phyloP scores from a whole-genome alignment of 345 rosid species.

The Diplotaxis tenuifolia region DNA sequence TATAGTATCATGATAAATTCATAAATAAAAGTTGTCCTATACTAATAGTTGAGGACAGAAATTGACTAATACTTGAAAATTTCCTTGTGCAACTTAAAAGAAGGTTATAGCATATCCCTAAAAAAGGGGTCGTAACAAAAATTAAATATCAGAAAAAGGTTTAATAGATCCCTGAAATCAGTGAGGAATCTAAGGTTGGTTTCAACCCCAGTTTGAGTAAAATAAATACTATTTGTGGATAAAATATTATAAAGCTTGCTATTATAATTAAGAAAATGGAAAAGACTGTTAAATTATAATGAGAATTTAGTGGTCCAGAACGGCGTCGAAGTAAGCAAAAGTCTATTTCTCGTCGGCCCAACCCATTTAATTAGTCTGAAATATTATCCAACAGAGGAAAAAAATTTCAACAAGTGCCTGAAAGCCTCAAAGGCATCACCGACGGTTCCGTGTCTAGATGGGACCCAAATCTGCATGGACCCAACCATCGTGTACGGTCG shows the following conservation, averaged over 20 bases:
- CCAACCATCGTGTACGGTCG: slow-evolving; percentile 26
- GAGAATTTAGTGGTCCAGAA: slow-evolving; percentile 12
- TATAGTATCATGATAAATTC: too few relatives aligned
- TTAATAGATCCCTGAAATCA: slow-evolving; percentile 13
- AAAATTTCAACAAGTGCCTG: too few relatives aligned
- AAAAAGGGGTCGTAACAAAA: neutral
- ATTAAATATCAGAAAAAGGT: neutral
- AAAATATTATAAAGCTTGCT: neutral
- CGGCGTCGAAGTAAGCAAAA: slow-evolving; percentile 26
- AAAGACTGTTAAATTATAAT: neutral
- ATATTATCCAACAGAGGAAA: neutral
- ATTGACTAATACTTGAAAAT: neutral
- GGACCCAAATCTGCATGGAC: slow-evolving; percentile 12
- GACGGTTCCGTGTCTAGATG: slow-evolving; percentile 11
- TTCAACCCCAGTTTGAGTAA: slow-evolving; percentile 6
- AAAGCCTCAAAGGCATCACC: neutral
- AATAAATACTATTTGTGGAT: neutral
- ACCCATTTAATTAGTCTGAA: slow-evolving; percentile 14
- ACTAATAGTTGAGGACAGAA: neutral
- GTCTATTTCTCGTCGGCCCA: slow-evolving; percentile 7
- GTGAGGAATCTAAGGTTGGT: slow-evolving; percentile 9
- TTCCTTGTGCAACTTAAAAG: neutral
- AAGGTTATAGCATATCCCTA: neutral
- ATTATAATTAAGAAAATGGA: neutral
- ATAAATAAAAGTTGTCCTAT: neutral